Evolutionary conservation across 805 yeast species (phyloP).

Genomic region (Ogataea nitratoaversa): DNA sequence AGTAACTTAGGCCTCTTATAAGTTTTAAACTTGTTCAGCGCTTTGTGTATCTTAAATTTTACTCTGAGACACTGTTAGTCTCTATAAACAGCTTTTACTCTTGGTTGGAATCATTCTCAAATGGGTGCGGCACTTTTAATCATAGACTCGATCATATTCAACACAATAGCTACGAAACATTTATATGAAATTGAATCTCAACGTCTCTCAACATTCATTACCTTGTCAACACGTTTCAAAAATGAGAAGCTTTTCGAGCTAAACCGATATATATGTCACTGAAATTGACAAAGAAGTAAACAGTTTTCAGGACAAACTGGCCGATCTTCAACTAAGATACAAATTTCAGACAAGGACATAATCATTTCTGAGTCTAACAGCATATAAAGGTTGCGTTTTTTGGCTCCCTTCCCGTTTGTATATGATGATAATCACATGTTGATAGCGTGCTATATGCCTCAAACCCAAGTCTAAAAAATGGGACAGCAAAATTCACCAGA

Average conservation of each 20-base stretch:
- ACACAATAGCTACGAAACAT: slow-evolving; percentile 22
- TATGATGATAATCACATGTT: too few relatives aligned
- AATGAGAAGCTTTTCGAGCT: slow-evolving; percentile 17
- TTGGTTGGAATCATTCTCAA: too few relatives aligned
- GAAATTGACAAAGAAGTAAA: slow-evolving; percentile 19
- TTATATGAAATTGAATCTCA: slow-evolving; percentile 24
- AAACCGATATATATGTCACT: slow-evolving; percentile 16
- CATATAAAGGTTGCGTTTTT: too few relatives aligned
- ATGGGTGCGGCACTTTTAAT: slow-evolving; percentile 24
- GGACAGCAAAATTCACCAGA: too few relatives aligned
- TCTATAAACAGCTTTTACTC: not conserved
- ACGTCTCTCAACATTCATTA: slow-evolving; percentile 16
- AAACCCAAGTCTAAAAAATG: too few relatives aligned
- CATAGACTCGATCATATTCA: slow-evolving; percentile 24
- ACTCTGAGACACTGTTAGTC: too few relatives aligned
- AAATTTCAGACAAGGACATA: slow-evolving; percentile 33
- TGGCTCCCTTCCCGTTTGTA: too few relatives aligned
- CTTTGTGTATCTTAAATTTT: too few relatives aligned
- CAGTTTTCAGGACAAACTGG: slow-evolving; percentile 9
- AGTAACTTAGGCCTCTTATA: too few relatives aligned
- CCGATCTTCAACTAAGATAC: slow-evolving; percentile 9
- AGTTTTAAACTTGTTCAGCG: too few relatives aligned
- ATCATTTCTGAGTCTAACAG: too few relatives aligned
- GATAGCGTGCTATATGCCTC: too few relatives aligned
- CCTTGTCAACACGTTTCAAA: slow-evolving; percentile 12